Base-by-base conservation (phyloP, 805 yeast genomes). In the Maudiozyma bulderi region DNA sequence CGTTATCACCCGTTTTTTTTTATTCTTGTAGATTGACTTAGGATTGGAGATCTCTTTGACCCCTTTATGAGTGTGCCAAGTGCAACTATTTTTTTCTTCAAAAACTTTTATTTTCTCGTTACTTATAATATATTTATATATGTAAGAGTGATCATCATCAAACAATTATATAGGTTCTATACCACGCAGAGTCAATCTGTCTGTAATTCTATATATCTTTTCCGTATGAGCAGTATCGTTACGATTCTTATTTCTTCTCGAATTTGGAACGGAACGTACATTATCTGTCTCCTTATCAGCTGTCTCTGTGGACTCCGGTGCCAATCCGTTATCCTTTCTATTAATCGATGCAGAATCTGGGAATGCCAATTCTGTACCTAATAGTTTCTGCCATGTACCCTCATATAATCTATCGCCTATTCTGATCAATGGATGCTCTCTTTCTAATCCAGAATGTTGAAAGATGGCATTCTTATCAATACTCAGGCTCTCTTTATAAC, bases 341-440 rank as follows among this genome's bases (percentile, higher is more conserved):
- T 54, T 51, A 32, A 56, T 31, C 4, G 48, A 48, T 5, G 66
- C 60, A 26, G 60, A 65, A 43, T 60, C 54, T 10, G 66, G 66
- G 37, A 65, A 61, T 5, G 64, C 76, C 40, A 78, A 60, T 52
- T 79, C 96, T 0, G 95, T 84, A 0, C 98, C 98, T 1, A 86
- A 82, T 3, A 87, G 65, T 48, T 76, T 76, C 41, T 75, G 73
- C 96, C 97, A 90, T 26, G 72, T 68, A 1, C 95, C 93, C 63
- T 80, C 78, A 61, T 80, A 87, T 4, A 86, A 65, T 38, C 75
- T 71, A 46, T 75, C 74, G 40, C 83, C 82, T 11, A 80, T 67
- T 56, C 76, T 79, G 42, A 82, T 71, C 20, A 81, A 59, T 5
- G 90, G 89, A 33, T 67, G 66, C 20, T 72, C 71, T 10, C 73